Conservation (phyloP, 805 yeast genomes). For the Metschnikowia dekortorum region DNA sequence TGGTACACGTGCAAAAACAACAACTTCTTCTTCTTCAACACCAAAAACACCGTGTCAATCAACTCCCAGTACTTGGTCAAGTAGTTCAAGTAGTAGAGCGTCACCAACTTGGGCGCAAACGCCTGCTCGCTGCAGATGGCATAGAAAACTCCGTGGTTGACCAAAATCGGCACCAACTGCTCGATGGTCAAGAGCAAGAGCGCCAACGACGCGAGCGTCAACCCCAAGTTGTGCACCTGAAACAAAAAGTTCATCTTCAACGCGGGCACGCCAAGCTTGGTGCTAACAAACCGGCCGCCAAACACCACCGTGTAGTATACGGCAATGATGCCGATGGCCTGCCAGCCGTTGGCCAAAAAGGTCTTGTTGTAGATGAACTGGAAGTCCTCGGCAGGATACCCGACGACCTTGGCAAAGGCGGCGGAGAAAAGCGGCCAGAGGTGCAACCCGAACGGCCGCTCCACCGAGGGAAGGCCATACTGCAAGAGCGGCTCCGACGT, state of each 20-base stretch:
- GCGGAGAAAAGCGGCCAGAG: conserved; percentile 66
- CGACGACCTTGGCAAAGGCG: conserved; percentile 41
- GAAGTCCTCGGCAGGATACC: conserved; percentile 64
- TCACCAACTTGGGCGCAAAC: conserved; percentile 80
- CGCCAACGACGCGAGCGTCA: conserved; percentile 64
- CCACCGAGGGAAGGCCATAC: conserved; percentile 31
- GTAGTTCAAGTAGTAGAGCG: conserved; percentile 86
- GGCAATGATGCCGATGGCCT: conserved; percentile 42
- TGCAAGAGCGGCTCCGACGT: conserved; percentile 21
- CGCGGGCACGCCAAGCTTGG: conserved; percentile 50
- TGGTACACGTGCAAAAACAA: conserved; percentile 94
- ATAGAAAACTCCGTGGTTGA: conserved; percentile 70
- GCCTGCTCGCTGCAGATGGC: conserved; percentile 76
- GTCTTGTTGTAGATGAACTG: conserved; percentile 61
- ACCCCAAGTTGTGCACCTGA: conserved; percentile 77
- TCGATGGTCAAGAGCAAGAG: conserved; percentile 71
- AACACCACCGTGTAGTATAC: conserved; percentile 39
- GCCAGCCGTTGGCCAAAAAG: conserved; percentile 61
- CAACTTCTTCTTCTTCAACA: conserved; percentile 84
- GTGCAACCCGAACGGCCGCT: conserved; percentile 52
- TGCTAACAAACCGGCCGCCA: conserved; percentile 72
- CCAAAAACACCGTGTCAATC: conserved; percentile 86
- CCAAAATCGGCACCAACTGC: conserved; percentile 78
- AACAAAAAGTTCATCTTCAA: conserved; percentile 70
- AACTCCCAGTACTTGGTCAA: conserved; percentile 86